These are phyloP conservation scores for Grifola frondosa DNA, from an alignment of 1,284 basidiomycete species.

Conservation along the genomic window DNA sequence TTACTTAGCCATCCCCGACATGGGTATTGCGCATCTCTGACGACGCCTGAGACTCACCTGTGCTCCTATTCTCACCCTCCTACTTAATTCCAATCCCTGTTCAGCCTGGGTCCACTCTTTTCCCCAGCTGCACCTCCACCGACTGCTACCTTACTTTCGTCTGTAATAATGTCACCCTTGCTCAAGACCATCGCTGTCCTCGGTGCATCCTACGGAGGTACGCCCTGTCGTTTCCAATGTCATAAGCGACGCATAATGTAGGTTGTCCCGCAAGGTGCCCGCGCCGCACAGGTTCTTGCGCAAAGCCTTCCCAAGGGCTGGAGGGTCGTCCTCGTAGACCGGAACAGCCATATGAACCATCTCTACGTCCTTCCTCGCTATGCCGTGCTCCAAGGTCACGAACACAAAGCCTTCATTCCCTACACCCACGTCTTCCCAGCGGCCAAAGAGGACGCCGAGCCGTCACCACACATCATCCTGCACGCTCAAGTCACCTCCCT, in stretches of 20 bases:
- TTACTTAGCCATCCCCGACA: too few relatives aligned
- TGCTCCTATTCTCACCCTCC: too few relatives aligned
- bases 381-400: slow-evolving; percentile 63
- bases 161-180: too few relatives aligned
- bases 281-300: slow-evolving; percentile 59
- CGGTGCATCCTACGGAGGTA: slow-evolving; percentile 62
- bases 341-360: slow-evolving; percentile 49
- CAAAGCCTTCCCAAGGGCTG: slow-evolving; percentile 56
- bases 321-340: slow-evolving; percentile 70
- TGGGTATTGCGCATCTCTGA: too few relatives aligned
- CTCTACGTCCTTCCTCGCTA: slow-evolving; percentile 66
- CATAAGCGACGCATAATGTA: background rate
- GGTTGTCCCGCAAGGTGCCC: slow-evolving; percentile 38
- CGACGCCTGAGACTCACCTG: too few relatives aligned
- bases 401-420: slow-evolving; percentile 75
- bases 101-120: too few relatives aligned
- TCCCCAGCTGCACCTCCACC: too few relatives aligned
- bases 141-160: too few relatives aligned
- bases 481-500: slow-evolving; percentile 51
- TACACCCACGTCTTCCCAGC: slow-evolving; percentile 48
- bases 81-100: too few relatives aligned
- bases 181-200: slow-evolving; percentile 56
- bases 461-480: slow-evolving; percentile 35
- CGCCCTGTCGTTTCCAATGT: slow-evolving; percentile 12
- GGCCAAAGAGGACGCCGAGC: slow-evolving; percentile 4